Evolutionary conservation across 805 yeast genomes (phyloP).

Genomic region (Candida insectorum): DNA sequence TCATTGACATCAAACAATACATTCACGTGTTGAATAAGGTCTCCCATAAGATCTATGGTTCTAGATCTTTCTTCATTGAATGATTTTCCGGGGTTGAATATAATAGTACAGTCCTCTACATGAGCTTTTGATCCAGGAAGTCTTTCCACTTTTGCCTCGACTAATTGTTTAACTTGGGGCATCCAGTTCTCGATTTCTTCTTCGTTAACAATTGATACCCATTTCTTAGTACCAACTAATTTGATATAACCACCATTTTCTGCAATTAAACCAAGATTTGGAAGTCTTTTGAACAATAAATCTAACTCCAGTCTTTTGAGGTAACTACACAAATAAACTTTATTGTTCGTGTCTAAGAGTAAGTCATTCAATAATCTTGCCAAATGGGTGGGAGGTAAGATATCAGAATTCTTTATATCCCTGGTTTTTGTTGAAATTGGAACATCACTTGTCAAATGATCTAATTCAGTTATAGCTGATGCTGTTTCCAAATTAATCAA

Average conservation of each 20-base stretch:
- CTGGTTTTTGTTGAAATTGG: slow-evolving; percentile 5
- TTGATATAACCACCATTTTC: slow-evolving; percentile 85
- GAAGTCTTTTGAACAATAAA: slow-evolving; percentile 61
- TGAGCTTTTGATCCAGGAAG: slow-evolving; percentile 75
- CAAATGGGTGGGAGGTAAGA: slow-evolving; percentile 60
- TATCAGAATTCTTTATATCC: slow-evolving; percentile 17
- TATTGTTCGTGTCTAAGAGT: slow-evolving; percentile 52
- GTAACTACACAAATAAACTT: slow-evolving; percentile 69
- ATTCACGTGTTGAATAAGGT: slow-evolving; percentile 79
- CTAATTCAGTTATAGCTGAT: slow-evolving; percentile 20
- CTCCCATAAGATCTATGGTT: slow-evolving; percentile 70
- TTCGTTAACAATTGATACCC: slow-evolving; percentile 63
- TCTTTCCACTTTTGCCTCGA: slow-evolving; percentile 65
- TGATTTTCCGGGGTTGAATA: slow-evolving; percentile 71
- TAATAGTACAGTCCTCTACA: slow-evolving; percentile 70
- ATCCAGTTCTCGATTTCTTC: slow-evolving; percentile 51
- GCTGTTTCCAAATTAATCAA: slow-evolving; percentile 16
- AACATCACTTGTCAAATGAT: slow-evolving; percentile 1
- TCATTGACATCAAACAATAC: slow-evolving; percentile 54
- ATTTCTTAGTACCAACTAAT: slow-evolving; percentile 45
- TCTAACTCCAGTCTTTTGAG: slow-evolving; percentile 64
- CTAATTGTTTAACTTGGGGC: slow-evolving; percentile 50
- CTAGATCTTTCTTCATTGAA: slow-evolving; percentile 60
- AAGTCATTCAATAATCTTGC: slow-evolving; percentile 58
- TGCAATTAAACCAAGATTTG: slow-evolving; percentile 78